Percentiles rank a stretch among this genome's conserved stretches.
Conservation (phyloP, 106 monocot genomes). For the Narthecium ossifragum region DNA sequence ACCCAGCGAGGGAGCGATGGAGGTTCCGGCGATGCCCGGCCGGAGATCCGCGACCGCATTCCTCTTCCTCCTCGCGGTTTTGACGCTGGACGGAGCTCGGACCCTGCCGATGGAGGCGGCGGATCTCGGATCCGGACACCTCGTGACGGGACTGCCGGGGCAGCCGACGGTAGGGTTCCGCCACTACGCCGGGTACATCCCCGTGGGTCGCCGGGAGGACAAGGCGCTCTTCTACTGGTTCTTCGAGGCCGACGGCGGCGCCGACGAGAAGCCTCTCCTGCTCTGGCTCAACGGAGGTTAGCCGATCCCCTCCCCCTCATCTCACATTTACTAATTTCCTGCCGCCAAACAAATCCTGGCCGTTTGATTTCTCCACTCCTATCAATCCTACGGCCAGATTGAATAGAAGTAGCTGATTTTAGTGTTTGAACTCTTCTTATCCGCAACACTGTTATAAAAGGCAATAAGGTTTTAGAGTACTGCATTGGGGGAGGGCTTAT, state of each 20-base stretch:
- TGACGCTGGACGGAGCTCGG: constrained; percentile 1
- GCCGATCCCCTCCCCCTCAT: constrained; percentile 1
- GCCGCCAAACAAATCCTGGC: background rate
- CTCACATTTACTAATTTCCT: background rate
- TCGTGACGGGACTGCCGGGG: constrained; percentile 53
- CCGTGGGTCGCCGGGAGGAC: constrained; percentile 14
- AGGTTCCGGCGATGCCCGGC: no score
- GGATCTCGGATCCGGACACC: constrained; percentile 14
- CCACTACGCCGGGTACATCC: constrained; percentile 79
- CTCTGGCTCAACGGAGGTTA: constrained; percentile 92
- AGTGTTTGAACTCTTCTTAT: background rate
- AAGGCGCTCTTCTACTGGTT: constrained; percentile 93
- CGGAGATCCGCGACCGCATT: constrained; percentile 2
- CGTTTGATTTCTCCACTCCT: background rate
- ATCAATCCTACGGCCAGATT: background rate
- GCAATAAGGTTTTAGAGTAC: background rate
- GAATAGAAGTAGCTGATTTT: no score
- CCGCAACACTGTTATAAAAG: background rate
- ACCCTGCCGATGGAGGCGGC: background rate
- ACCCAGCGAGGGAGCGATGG: background rate
- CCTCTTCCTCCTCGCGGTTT: background rate
- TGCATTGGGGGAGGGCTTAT: no score
- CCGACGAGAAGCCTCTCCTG: constrained; percentile 49
- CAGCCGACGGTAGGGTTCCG: constrained; percentile 62
- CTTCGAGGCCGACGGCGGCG: constrained; percentile 54